Percentiles rank a stretch among this genome's conserved stretches.
phyloP scores from a whole-genome alignment of 306 rosid species.

The Trichosanthes truncata region DNA sequence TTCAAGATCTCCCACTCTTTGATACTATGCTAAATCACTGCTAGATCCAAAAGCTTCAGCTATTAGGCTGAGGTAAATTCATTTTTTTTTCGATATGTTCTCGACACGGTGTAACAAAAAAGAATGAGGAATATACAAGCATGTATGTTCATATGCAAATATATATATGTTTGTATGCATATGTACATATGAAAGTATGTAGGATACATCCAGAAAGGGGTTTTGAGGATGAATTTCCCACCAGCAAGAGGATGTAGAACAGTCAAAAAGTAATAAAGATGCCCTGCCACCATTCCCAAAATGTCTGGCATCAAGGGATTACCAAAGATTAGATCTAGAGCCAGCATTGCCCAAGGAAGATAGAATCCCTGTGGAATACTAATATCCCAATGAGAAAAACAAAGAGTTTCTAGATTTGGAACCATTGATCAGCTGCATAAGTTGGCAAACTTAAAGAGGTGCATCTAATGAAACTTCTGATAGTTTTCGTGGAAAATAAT shows the following conservation, averaged over 20 bases:
- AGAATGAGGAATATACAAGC: neutral
- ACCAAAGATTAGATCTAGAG: slow-evolving; percentile 44
- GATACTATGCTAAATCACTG: neutral
- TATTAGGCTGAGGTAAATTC: neutral
- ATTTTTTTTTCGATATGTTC: neutral
- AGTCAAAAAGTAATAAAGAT: slow-evolving; percentile 58
- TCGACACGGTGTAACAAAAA: neutral
- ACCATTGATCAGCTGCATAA: neutral
- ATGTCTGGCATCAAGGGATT: slow-evolving; percentile 29
- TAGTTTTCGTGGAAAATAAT: neutral
- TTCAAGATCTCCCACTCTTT: neutral
- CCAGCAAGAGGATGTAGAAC: slow-evolving; percentile 75
- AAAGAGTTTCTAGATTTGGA: neutral
- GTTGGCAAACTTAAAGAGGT: neutral
- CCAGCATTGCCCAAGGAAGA: slow-evolving; percentile 62
- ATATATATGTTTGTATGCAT: neutral
- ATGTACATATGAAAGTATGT: neutral
- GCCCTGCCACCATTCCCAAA: slow-evolving; percentile 57
- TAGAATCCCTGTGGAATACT: slow-evolving; percentile 43
- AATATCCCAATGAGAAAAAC: neutral
- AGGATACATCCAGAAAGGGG: slow-evolving; percentile 75
- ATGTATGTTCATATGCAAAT: neutral
- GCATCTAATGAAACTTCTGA: neutral
- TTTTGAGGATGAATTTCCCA: slow-evolving; percentile 41
- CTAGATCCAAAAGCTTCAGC: neutral